Evolutionary conservation across 805 yeast genomes (phyloP).

Genomic region (Blastobotrys americana): DNA sequence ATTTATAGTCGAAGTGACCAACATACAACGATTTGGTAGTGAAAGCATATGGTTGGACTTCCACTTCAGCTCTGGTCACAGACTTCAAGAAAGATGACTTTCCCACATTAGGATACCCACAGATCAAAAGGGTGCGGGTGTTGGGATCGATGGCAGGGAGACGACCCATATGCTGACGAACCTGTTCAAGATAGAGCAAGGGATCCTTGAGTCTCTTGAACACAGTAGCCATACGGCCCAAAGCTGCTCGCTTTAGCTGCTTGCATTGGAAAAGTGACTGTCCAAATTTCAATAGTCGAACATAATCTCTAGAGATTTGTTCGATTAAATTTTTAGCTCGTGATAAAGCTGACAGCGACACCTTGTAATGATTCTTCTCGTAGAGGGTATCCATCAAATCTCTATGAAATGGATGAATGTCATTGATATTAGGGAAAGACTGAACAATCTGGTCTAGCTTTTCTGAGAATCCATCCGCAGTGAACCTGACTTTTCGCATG

Average conservation of each 20-base stretch:
- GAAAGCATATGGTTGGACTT: constrained; percentile 98
- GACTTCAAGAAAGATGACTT: constrained; percentile 89
- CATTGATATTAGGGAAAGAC: constrained; percentile 95
- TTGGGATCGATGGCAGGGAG: constrained; percentile 97
- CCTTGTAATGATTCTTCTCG: constrained; percentile 97
- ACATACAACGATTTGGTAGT: constrained; percentile 96
- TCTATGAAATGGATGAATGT: constrained; percentile 96
- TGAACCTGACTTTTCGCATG: constrained; percentile 95
- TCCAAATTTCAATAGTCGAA: constrained; percentile 89
- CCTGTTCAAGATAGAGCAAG: constrained; percentile 88
- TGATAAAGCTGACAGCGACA: constrained; percentile 88
- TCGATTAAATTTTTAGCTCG: constrained; percentile 91
- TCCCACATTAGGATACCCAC: constrained; percentile 99
- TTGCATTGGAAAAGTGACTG: constrained; percentile 98
- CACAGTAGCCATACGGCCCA: constrained; percentile 99
- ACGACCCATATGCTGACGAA: constrained; percentile 98
- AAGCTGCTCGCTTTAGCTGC: constrained; percentile 95
- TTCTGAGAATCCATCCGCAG: constrained; percentile 93
- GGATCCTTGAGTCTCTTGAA: constrained; percentile 94
- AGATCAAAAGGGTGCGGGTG: constrained; percentile 91
- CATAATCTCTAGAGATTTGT: constrained; percentile 93
- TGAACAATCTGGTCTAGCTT: constrained; percentile 77
- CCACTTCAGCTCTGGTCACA: constrained; percentile 97
- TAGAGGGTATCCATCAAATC: constrained; percentile 96
- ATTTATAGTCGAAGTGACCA: constrained; percentile 98